phyloP scores from a whole-genome alignment of 352 stramenopile species.

The Globisporangium perplexum region DNA sequence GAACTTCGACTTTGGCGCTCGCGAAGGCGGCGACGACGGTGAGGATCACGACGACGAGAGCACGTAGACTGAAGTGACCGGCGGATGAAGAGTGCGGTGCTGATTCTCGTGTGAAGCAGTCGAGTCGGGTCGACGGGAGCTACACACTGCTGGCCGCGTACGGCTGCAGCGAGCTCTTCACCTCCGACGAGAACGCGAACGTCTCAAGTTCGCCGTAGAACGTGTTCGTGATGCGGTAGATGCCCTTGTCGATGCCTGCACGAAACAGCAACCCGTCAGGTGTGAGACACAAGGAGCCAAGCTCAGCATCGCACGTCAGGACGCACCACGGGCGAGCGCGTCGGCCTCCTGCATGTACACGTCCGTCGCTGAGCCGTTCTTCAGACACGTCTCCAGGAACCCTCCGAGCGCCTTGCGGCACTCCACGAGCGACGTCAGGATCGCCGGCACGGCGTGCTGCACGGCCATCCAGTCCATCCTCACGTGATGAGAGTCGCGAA shows the following conservation, averaged over 20 bases:
- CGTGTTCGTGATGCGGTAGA: conserved; percentile 69
- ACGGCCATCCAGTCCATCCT: background rate
- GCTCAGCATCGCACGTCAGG: background rate
- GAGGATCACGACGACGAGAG: background rate
- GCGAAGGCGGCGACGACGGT: conserved; percentile 2
- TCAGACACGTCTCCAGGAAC: conserved; percentile 69
- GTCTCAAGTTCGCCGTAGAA: conserved; percentile 57
- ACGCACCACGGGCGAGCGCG: conserved; percentile 35
- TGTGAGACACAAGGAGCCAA: background rate
- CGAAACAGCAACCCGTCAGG: background rate
- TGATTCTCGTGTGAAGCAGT: background rate
- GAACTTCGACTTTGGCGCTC: conserved; percentile 35
- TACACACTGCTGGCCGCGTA: conserved; percentile 44
- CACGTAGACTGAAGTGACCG: background rate
- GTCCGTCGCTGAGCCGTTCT: conserved; percentile 49
- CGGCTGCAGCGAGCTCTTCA: conserved; percentile 42
- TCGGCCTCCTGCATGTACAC: conserved; percentile 59
- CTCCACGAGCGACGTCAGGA: conserved; percentile 61
- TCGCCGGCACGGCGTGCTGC: conserved; percentile 62
- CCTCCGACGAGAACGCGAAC: conserved; percentile 40
- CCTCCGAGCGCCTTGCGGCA: conserved; percentile 53
- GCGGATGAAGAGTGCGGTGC: no score
- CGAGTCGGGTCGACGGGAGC: conserved; percentile 1
- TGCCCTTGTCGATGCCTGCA: conserved; percentile 66
- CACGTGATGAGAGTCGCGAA: no score